phyloP scores from a whole-genome alignment of 495 filamentous ascomycete species.

The Poronia punctata region DNA sequence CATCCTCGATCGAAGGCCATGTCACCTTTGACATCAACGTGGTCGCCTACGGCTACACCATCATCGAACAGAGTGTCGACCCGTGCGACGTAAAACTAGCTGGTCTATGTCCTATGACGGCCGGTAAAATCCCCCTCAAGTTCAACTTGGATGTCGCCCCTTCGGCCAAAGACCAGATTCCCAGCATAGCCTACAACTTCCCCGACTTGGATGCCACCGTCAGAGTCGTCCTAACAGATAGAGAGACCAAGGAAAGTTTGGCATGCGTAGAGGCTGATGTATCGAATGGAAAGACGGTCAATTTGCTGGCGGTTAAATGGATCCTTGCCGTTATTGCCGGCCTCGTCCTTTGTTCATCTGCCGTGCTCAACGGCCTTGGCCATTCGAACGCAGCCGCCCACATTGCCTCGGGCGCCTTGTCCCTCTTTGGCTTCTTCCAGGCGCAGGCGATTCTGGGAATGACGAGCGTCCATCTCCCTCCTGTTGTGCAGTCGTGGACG shows the following conservation, averaged over 20 bases:
- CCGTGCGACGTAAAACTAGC: slow-evolving; percentile 65
- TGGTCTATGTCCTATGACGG: slow-evolving; percentile 89
- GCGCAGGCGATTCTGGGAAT: slow-evolving; percentile 93
- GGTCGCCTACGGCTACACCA: slow-evolving; percentile 73
- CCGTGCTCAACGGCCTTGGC: slow-evolving; percentile 72
- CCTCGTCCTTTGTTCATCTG: slow-evolving; percentile 73
- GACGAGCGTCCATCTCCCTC: slow-evolving; percentile 75
- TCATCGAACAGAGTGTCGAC: slow-evolving; percentile 57
- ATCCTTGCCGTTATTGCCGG: slow-evolving; percentile 78
- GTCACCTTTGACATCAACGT: slow-evolving; percentile 72
- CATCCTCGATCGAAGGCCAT: slow-evolving; percentile 78
- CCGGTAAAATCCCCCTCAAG: slow-evolving; percentile 70
- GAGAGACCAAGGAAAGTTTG: slow-evolving; percentile 49
- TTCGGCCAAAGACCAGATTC: slow-evolving; percentile 57
- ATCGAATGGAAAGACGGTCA: slow-evolving; percentile 89
- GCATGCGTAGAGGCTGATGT: slow-evolving; percentile 85
- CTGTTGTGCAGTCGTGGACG: slow-evolving; percentile 88
- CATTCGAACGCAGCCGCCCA: slow-evolving; percentile 97
- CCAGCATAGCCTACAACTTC: slow-evolving; percentile 79
- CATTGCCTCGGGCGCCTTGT: slow-evolving; percentile 86
- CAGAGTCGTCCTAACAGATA: slow-evolving; percentile 69
- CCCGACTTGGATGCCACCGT: slow-evolving; percentile 92
- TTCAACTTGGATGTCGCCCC: slow-evolving; percentile 57
- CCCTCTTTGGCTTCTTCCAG: slow-evolving; percentile 93
- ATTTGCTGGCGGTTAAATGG: slow-evolving; percentile 87